These are phyloP conservation scores for Metschnikowia continentalis DNA, from an alignment of 805 yeast species.

Conservation along the genomic window DNA sequence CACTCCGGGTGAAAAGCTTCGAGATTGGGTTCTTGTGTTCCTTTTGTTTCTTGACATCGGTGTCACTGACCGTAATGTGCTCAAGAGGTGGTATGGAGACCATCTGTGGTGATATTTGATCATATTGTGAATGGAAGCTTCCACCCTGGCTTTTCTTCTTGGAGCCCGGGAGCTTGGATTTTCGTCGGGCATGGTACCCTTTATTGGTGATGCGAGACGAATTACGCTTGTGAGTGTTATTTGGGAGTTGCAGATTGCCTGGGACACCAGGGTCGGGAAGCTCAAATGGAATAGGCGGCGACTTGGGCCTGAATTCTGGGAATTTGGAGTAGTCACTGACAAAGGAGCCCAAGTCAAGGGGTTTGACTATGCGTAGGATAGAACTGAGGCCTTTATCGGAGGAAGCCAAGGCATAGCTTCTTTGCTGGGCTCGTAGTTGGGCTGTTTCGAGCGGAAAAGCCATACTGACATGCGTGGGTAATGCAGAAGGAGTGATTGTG, in stretches of 20 bases:
- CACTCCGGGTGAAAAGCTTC: slow-evolving; percentile 13
- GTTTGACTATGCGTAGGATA: slow-evolving; percentile 12
- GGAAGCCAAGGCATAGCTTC: slow-evolving; percentile 14
- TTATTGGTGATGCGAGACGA: slow-evolving; percentile 7
- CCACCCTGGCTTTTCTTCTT: slow-evolving; percentile 5
- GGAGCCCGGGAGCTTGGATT: slow-evolving; percentile 2
- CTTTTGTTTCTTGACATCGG: slow-evolving; percentile 1
- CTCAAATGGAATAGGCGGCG: slow-evolving; percentile 19
- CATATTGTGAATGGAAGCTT: not conserved
- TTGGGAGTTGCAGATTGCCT: not conserved
- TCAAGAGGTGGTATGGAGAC: slow-evolving; percentile 2
- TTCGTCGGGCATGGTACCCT: slow-evolving; percentile 7
- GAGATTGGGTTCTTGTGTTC: slow-evolving; percentile 10
- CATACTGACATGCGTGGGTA: slow-evolving; percentile 6
- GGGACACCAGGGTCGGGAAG: slow-evolving; percentile 6
- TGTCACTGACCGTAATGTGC: not conserved
- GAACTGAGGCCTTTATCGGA: slow-evolving; percentile 12
- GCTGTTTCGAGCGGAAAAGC: slow-evolving; percentile 18
- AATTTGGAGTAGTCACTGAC: slow-evolving; percentile 7
- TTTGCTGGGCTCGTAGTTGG: slow-evolving; percentile 18
- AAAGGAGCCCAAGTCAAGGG: slow-evolving; percentile 14
- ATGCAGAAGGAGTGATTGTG: not conserved
- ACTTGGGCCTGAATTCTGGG: slow-evolving; percentile 10
- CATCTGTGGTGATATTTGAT: not conserved
- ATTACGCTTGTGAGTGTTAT: slow-evolving; percentile 8